A percentile compares a stretch with the other conserved stretches of the same genome.
phyloP scores from a whole-genome alignment of 2,329 filamentous ascomycete genomes.

The Cladophialophora exuberans region DNA sequence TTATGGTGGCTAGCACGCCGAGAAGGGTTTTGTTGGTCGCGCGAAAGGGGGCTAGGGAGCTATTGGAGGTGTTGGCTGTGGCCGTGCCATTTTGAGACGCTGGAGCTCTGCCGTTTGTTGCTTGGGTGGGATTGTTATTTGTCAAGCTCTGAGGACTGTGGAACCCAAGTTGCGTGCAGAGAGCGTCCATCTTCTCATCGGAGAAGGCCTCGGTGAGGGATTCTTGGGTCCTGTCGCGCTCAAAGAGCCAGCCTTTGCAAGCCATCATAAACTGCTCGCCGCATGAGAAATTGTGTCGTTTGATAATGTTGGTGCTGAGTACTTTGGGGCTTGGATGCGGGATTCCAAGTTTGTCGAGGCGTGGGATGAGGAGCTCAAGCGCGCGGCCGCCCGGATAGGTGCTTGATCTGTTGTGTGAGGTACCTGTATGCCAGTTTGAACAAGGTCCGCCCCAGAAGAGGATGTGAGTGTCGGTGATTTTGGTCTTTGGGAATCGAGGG shows the following conservation, averaged over 20 bases:
- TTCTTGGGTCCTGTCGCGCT: neutral
- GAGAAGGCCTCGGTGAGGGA: neutral
- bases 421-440: slow-evolving; percentile 59
- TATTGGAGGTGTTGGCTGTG: no score
- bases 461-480: slow-evolving; percentile 70
- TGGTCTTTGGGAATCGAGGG: neutral
- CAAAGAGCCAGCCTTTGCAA: slow-evolving; percentile 24
- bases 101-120: no score
- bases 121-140: no score
- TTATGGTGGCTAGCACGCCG: slow-evolving; percentile 4
- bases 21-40: neutral
- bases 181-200: neutral
- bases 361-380: slow-evolving; percentile 7
- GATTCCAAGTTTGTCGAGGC: slow-evolving; percentile 7
- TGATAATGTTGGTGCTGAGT: slow-evolving; percentile 3
- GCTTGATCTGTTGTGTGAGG: neutral
- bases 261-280: slow-evolving; percentile 29
- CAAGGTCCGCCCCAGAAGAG: slow-evolving; percentile 94
- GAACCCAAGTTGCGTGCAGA: neutral
- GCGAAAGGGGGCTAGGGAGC: no score
- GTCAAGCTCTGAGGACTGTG: no score
- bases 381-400: slow-evolving; percentile 10
- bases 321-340: slow-evolving; percentile 6
- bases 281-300: slow-evolving; percentile 19
- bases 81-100: no score